A percentile compares a stretch with the other conserved stretches of the same genome.
phyloP scores from a whole-genome alignment of 306 rosid species.

The Quercus rubra region DNA sequence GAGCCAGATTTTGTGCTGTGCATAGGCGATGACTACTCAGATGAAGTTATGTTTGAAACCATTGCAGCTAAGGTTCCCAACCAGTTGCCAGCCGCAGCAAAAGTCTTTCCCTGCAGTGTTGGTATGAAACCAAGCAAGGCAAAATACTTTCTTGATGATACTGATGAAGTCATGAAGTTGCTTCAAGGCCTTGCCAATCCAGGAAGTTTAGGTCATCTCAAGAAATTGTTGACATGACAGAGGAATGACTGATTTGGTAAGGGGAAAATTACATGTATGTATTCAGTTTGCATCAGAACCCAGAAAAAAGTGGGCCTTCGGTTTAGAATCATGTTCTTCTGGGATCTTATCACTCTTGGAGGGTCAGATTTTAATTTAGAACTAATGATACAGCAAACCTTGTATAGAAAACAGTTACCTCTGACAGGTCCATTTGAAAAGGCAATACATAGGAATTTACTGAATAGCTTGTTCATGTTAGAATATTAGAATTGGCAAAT shows the following conservation, averaged over 20 bases:
- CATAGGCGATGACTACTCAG: conserved; percentile 75
- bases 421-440: conserved; percentile 25
- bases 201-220: background rate
- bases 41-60: conserved; percentile 69
- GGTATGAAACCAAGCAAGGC: conserved; percentile 82
- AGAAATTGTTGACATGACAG: no score
- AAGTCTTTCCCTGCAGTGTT: conserved; percentile 61
- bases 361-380: conserved; percentile 6
- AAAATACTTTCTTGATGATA: conserved; percentile 63
- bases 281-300: background rate
- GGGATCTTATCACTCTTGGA: background rate
- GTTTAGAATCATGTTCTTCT: background rate
- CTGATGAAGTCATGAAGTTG: conserved; percentile 52
- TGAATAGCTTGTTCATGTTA: conserved; percentile 36
- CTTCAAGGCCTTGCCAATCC: conserved; percentile 44
- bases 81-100: conserved; percentile 36
- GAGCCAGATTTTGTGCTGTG: conserved; percentile 67
- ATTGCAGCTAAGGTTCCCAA: conserved; percentile 33
- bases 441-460: conserved; percentile 39
- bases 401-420: conserved; percentile 41
- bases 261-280: no score
- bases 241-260: conserved; percentile 19
- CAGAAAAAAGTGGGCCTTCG: background rate
- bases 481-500: conserved; percentile 35
- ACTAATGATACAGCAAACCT: conserved; percentile 11